These are phyloP conservation scores for Boletellus sp. DNA, from an alignment of 1,284 basidiomycete genomes.

Conservation along the genomic window DNA sequence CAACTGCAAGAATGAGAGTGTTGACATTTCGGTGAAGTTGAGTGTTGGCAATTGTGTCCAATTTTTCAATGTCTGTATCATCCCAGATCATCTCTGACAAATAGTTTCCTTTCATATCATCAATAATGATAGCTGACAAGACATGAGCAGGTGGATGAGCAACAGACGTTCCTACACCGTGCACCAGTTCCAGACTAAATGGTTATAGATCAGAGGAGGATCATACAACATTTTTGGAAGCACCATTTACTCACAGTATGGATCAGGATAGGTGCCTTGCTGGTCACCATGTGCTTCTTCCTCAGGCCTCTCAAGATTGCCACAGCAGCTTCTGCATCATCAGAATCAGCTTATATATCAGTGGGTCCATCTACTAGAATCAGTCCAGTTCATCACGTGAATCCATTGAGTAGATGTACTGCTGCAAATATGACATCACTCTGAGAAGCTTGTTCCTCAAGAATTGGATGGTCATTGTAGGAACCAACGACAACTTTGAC, in stretches of 20 bases:
- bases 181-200: constrained; percentile 24
- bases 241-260: constrained; percentile 44
- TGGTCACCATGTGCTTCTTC: constrained; percentile 36
- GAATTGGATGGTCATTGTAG: constrained; percentile 21
- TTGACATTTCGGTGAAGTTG: constrained; percentile 44
- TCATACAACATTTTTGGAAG: too few species aligned
- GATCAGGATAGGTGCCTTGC: constrained; percentile 42
- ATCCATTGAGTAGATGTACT: constrained; percentile 21
- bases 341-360: constrained; percentile 41
- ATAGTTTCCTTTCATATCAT: constrained; percentile 36
- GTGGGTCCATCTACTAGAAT: background rate
- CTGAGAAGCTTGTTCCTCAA: constrained; percentile 24
- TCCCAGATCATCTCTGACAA: constrained; percentile 38
- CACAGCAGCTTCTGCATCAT: constrained; percentile 37
- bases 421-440: constrained; percentile 36
- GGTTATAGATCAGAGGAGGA: too few species aligned
- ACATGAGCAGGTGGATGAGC: background rate
- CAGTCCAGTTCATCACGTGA: too few species aligned
- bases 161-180: background rate
- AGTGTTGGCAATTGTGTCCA: constrained; percentile 37
- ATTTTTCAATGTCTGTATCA: constrained; percentile 38
- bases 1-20: constrained; percentile 37
- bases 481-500: constrained; percentile 26
- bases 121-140: constrained; percentile 27
- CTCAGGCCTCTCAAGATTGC: constrained; percentile 49